Percentiles rank a stretch among this genome's conserved stretches.
Evolutionary conservation across 371 early-diverging fungal genomes (phyloP).

Genomic region (Batkoa obscura): DNA sequence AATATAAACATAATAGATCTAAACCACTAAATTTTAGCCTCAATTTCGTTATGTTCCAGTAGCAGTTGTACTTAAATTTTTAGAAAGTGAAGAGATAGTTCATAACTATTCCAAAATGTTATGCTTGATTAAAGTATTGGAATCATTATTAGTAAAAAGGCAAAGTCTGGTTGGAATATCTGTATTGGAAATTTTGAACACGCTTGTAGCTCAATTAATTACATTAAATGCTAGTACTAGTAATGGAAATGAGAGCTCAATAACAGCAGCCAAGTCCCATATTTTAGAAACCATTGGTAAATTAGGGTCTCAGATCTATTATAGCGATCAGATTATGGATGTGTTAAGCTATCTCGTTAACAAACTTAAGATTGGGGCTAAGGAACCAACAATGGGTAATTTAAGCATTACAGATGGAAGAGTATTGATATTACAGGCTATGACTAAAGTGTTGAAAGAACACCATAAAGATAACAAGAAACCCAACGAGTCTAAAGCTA

Average conservation of each 20-base stretch:
- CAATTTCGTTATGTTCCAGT: constrained; percentile 49
- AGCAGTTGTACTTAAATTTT: constrained; percentile 31
- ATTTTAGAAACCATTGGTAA: constrained; percentile 22
- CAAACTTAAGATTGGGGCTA: constrained; percentile 24
- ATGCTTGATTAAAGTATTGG: constrained; percentile 32
- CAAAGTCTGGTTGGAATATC: constrained; percentile 50
- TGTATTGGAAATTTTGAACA: constrained; percentile 58
- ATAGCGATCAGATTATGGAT: constrained; percentile 65
- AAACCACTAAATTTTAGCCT: constrained; percentile 13
- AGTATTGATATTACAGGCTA: constrained; percentile 13
- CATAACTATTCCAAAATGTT: constrained; percentile 22
- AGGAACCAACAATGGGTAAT: constrained; percentile 16
- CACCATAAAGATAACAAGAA: constrained; percentile 15
- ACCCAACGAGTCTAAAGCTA: constrained; percentile 9
- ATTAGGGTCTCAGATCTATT: constrained; percentile 59
- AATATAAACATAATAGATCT: background rate
- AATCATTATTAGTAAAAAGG: constrained; percentile 26
- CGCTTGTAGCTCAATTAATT: constrained; percentile 36
- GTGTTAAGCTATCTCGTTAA: constrained; percentile 51
- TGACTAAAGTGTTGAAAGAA: constrained; percentile 17
- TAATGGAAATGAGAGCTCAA: background rate
- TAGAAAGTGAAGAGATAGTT: constrained; percentile 17
- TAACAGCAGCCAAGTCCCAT: background rate
- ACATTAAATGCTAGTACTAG: constrained; percentile 11
- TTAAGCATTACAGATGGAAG: constrained; percentile 22